Evolutionary conservation across 2,329 filamentous ascomycete species (phyloP), one percentile per base, ranked within the genome.

Genomic region (Xylaria sp.): DNA sequence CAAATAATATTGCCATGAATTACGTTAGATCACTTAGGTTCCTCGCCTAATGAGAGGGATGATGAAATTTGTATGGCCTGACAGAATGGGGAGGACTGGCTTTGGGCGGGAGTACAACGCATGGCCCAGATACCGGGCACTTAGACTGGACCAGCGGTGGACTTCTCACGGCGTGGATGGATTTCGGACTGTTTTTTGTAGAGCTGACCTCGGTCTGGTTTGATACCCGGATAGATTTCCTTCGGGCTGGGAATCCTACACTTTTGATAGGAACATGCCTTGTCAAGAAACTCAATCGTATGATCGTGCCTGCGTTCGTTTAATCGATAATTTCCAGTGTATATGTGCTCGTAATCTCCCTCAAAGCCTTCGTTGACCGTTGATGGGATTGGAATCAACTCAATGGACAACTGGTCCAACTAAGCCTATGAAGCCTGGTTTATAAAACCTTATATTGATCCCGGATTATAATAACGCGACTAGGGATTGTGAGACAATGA

Each of bases 201-300:
- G 66, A 72, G 65, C 68, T 72, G 69, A 68, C 66, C 65, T 74
- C 68, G 65, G 60, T 69, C 64, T 69, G 78, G 76, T 76, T 79
- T 80, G 78, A 80, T 80, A 80, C 78, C 78, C 78, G 78, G 78
- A 77, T 80, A 80, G 78, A 73, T 77, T 78, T 70, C 69, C 71
- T 73, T 77, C 74, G 72, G 73, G 73, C 69, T 67, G 65, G 70
- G 72, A 65, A 73, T 71, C 73, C 44, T 62, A 65, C 67, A 66
- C 39, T 46, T 66, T 39, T 64, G 54, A 70, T 59, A 41, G 56
- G 59, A 71, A 46, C 28, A 23, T 59, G 20, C 46, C 56, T 51
- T 62, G 18, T 57, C 12, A 28, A 15, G 31, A 48, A 25, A 23
- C 8, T 20, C 10, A 54, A 25, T 34, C 18, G 28, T 28, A 39